Conservation (phyloP, 495 filamentous ascomycete genomes). For the Cryomyces minteri region DNA sequence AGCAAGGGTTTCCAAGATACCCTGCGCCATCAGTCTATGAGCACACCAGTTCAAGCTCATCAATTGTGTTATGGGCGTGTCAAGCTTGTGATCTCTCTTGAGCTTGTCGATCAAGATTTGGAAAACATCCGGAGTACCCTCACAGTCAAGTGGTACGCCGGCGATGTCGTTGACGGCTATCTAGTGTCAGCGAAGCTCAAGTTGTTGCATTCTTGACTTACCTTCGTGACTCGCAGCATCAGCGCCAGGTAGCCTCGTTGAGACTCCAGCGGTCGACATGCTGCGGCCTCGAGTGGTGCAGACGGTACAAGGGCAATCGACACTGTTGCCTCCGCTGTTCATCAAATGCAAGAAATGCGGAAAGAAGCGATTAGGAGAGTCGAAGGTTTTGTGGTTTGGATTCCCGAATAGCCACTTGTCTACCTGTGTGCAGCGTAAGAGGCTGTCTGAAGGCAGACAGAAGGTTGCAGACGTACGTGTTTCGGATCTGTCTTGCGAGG, state of each 20-base stretch:
- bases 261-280: neutral
- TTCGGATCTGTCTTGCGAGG: constrained; percentile 21
- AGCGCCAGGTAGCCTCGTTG: neutral
- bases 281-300: constrained; percentile 9
- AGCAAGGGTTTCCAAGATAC: constrained; percentile 15
- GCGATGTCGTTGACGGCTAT: too few species aligned
- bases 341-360: constrained; percentile 40
- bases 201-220: neutral
- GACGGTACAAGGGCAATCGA: constrained; percentile 20
- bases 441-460: neutral
- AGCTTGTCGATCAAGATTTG: constrained; percentile 28
- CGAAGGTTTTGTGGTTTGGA: constrained; percentile 28
- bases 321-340: constrained; percentile 23
- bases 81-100: constrained; percentile 20
- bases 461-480: constrained; percentile 15
- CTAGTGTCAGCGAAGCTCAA: neutral
- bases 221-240: neutral
- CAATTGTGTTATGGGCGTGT: constrained; percentile 27
- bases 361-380: constrained; percentile 34
- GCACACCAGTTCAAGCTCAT: constrained; percentile 33
- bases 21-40: constrained; percentile 18
- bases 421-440: constrained; percentile 13
- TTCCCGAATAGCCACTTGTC: constrained; percentile 39
- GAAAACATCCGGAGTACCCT: constrained; percentile 35
- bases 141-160: constrained; percentile 15